Conservation (phyloP, 352 stramenopile genomes). For the Pythium aristosporum region DNA sequence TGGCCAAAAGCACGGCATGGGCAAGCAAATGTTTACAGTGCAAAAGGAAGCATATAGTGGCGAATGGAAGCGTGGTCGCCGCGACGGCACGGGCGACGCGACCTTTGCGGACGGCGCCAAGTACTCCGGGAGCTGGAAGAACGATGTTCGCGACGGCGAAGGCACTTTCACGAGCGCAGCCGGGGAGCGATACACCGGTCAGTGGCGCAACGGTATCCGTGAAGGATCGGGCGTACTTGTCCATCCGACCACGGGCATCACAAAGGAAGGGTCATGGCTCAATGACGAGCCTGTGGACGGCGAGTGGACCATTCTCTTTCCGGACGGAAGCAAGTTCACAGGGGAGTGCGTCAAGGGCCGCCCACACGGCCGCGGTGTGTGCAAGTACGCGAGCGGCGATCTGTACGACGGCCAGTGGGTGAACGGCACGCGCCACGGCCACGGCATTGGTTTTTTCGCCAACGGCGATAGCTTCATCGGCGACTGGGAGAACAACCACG, state of each 20-base stretch:
- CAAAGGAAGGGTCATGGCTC: slow-evolving; percentile 68
- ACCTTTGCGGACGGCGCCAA: slow-evolving; percentile 50
- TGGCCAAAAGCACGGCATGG: slow-evolving; percentile 78
- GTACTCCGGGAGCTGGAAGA: slow-evolving; percentile 60
- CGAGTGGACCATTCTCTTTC: slow-evolving; percentile 78
- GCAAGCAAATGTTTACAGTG: slow-evolving; percentile 37
- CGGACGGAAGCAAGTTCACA: slow-evolving; percentile 74
- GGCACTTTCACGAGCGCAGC: slow-evolving; percentile 52
- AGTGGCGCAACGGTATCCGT: slow-evolving; percentile 53
- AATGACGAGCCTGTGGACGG: slow-evolving; percentile 57
- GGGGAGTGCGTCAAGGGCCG: slow-evolving; percentile 60
- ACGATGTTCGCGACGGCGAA: slow-evolving; percentile 59
- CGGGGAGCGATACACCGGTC: slow-evolving; percentile 69
- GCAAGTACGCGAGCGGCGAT: slow-evolving; percentile 83
- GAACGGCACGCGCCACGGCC: slow-evolving; percentile 71
- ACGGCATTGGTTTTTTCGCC: slow-evolving; percentile 65
- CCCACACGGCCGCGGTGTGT: slow-evolving; percentile 66
- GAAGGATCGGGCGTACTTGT: slow-evolving; percentile 53
- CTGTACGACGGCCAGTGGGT: slow-evolving; percentile 85
- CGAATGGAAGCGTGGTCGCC: slow-evolving; percentile 55
- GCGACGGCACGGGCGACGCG: slow-evolving; percentile 58
- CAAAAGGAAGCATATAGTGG: slow-evolving; percentile 55
- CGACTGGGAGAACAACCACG: slow-evolving; percentile 82
- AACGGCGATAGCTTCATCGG: slow-evolving; percentile 75
- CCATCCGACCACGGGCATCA: slow-evolving; percentile 45